Evolutionary conservation across 192 early-diverging fungal species (phyloP).

Genomic region (Gonapodya sp.): DNA sequence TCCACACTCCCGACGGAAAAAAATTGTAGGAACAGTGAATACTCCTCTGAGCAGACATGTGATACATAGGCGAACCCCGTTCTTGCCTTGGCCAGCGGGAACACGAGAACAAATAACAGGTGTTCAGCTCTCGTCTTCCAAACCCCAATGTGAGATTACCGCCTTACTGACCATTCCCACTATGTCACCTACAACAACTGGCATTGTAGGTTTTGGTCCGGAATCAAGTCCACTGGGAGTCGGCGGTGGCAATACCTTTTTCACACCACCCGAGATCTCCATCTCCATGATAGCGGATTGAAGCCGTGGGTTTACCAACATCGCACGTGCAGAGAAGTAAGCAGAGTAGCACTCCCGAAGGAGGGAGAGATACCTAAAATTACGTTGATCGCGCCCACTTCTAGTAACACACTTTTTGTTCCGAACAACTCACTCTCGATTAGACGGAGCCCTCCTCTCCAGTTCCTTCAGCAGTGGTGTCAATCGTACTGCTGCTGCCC

Average conservation of each 20-base stretch:
- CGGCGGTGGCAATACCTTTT: slow-evolving; percentile 3
- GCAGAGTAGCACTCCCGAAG: slow-evolving; percentile 63
- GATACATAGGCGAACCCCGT: slow-evolving; percentile 80
- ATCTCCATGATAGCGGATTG: slow-evolving; percentile 49
- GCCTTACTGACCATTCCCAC: slow-evolving; percentile 52
- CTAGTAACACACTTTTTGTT: not conserved
- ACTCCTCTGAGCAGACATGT: slow-evolving; percentile 75
- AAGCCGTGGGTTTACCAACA: slow-evolving; percentile 58
- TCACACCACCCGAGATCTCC: slow-evolving; percentile 11
- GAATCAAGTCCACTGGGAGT: not conserved
- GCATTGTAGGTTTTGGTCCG: not conserved
- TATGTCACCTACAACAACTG: slow-evolving; percentile 35
- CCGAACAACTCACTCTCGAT: slow-evolving; percentile 54
- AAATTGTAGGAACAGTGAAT: slow-evolving; percentile 64
- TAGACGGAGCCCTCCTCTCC: slow-evolving; percentile 52
- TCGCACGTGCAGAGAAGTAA: slow-evolving; percentile 65
- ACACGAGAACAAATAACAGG: no score
- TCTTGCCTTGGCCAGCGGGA: slow-evolving; percentile 36
- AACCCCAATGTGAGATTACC: no score
- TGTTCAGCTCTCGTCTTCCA: no score
- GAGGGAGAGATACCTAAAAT: slow-evolving; percentile 26
- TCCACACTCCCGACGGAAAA: slow-evolving; percentile 67
- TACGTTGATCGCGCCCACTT: slow-evolving; percentile 11
- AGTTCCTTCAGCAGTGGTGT: slow-evolving; percentile 61
- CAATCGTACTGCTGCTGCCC: slow-evolving; percentile 49